Percentiles rank a stretch among this genome's conserved stretches.
phyloP scores from a whole-genome alignment of 495 filamentous ascomycete species.

The Penicillium cosmopolitanum region DNA sequence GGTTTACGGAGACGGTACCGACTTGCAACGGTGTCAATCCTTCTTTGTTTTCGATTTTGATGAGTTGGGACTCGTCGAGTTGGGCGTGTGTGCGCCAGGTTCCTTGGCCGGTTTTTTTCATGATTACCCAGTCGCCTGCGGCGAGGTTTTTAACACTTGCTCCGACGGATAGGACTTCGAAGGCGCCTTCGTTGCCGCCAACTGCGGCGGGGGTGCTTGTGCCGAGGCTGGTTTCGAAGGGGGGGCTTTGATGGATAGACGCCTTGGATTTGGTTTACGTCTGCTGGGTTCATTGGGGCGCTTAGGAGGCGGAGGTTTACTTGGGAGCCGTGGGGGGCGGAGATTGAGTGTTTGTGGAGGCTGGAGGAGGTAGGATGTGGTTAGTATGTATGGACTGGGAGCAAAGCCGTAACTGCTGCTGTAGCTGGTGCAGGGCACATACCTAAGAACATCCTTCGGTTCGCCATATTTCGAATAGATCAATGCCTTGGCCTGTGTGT shows the following conservation, averaged over 20 bases:
- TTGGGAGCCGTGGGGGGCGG: conserved; percentile 62
- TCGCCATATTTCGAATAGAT: conserved; percentile 85
- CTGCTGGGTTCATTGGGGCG: conserved; percentile 92
- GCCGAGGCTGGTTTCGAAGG: conserved; percentile 71
- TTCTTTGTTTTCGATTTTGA: conserved; percentile 66
- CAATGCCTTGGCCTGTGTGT: conserved; percentile 93
- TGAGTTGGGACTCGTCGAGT: conserved; percentile 62
- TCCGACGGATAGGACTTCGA: conserved; percentile 76
- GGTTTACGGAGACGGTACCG: conserved; percentile 87
- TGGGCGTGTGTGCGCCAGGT: conserved; percentile 93
- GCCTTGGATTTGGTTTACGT: conserved; percentile 96
- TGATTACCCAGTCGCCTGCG: conserved; percentile 91
- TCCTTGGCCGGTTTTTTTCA: conserved; percentile 76
- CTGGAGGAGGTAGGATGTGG: conserved; percentile 33
- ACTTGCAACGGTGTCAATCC: conserved; percentile 75
- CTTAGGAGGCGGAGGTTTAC: conserved; percentile 78
- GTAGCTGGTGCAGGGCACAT: conserved; percentile 16
- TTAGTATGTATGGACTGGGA: not conserved
- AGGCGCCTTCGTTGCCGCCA: conserved; percentile 88
- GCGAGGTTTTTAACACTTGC: conserved; percentile 54
- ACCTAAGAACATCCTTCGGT: conserved; percentile 79
- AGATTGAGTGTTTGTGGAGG: conserved; percentile 82
- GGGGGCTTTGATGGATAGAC: conserved; percentile 85
- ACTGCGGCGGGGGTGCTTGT: conserved; percentile 74
- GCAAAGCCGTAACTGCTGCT: no score